Percentiles rank a stretch among this genome's conserved stretches.
phyloP scores from a whole-genome alignment of 352 stramenopile species.

The Phytophthora cryptogea region DNA sequence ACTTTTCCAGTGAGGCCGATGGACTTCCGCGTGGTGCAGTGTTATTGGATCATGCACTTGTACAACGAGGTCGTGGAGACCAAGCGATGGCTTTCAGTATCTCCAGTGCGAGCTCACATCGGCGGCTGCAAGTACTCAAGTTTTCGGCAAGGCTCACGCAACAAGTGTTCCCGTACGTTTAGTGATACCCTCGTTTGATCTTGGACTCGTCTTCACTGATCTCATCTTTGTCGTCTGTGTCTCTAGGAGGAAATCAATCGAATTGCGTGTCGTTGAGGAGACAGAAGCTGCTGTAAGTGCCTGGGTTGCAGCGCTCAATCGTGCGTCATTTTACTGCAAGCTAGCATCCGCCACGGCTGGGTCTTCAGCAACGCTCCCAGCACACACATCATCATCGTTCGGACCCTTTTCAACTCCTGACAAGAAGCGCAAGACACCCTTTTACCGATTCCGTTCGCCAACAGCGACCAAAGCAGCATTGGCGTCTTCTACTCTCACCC shows the following conservation, averaged over 20 bases:
- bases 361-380: conserved; percentile 33
- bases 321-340: conserved; percentile 75
- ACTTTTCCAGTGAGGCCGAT: conserved; percentile 75
- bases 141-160: conserved; percentile 73
- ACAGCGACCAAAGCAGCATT: conserved; percentile 42
- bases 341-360: conserved; percentile 35
- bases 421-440: conserved; percentile 45
- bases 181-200: background rate
- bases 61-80: conserved; percentile 62
- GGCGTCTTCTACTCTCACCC: conserved; percentile 31
- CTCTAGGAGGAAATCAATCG: conserved; percentile 57
- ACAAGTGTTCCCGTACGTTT: conserved; percentile 58
- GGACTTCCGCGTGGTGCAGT: conserved; percentile 76
- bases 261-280: conserved; percentile 65
- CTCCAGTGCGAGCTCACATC: conserved; percentile 58
- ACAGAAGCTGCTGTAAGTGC: conserved; percentile 49
- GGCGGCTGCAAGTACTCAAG: conserved; percentile 70
- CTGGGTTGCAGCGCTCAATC: conserved; percentile 74
- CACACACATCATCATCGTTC: conserved; percentile 41
- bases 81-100: conserved; percentile 75
- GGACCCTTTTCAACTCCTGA: conserved; percentile 35
- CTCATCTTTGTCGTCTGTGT: conserved; percentile 3
- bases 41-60: conserved; percentile 69
- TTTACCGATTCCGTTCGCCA: conserved; percentile 64
- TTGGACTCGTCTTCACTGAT: background rate